phyloP scores from a whole-genome alignment of 495 filamentous ascomycete species.

The Pyrenula massariospora region DNA sequence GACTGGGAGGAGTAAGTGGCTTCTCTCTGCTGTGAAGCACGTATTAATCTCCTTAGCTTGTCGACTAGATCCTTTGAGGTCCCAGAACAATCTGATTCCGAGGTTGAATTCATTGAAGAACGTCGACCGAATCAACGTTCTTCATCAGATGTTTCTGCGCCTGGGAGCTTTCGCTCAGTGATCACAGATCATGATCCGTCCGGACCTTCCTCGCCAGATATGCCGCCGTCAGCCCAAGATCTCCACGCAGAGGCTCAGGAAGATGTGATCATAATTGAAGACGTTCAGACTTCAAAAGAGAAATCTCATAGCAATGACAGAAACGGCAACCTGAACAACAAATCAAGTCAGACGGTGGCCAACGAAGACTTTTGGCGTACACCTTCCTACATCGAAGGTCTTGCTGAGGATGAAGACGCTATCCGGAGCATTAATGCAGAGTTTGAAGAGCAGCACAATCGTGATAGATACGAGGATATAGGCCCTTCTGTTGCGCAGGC shows the following conservation, averaged over 20 bases:
- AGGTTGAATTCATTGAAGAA: not conserved
- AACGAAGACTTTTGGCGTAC: not conserved
- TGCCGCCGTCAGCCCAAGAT: not conserved
- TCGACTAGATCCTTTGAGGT: not conserved
- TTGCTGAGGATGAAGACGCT: not conserved
- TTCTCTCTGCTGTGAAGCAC: not conserved
- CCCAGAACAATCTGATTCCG: not conserved
- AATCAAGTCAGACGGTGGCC: not conserved
- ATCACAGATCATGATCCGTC: not conserved
- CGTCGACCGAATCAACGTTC: not conserved
- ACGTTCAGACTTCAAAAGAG: no score
- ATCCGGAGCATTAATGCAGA: no score
- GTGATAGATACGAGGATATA: not conserved
- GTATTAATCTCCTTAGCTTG: slow-evolving; percentile 1
- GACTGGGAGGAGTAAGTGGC: slow-evolving; percentile 17
- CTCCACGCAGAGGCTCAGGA: not conserved
- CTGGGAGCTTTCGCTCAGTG: not conserved
- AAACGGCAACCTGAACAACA: no score
- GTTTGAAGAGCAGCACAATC: no score
- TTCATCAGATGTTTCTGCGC: not conserved
- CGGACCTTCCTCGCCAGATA: not conserved
- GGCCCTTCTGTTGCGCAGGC: not conserved
- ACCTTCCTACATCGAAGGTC: not conserved
- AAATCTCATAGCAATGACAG: no score
- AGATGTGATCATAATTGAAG: no score